Evolutionary conservation across 164 flowering plant genomes (phyloP), one percentile per base, ranked within the genome.

Genomic region (Annona squamosa): DNA sequence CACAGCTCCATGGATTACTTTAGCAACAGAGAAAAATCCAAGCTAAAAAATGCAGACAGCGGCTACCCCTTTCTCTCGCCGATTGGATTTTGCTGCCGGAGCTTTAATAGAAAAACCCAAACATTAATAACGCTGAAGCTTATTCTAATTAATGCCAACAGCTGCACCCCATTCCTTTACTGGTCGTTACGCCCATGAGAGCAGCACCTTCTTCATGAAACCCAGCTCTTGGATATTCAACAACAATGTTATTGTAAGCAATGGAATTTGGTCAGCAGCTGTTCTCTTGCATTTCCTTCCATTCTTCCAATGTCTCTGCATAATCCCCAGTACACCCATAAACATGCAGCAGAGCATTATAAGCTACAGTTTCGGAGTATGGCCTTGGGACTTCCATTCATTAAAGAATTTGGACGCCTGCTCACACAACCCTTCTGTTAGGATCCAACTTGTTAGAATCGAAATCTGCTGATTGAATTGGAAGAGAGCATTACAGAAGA

Each of bases 231-330:
- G 86, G 87, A 83, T 88, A 91, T 18, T 95, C 91, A 17, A 86
- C 87, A 69, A 94, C 89, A 72, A 92, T 88, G 76, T 92, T 95
- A 76, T 94, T 94, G 78, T 91, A 91, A 63, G 98, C 92, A 17
- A 92, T 86, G 1, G 86, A 79, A 63, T 94, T 92, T 3, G 88
- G 83, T 1, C 90, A 84, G 79, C 94, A 90, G 63, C 84, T 81
- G 63, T 83, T 90, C 16, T 86, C 88, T 84, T 92, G 93, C 98
- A 92, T 92, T 80, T 94, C 97, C 76, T 86, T 86, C 84, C 90
- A 78, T 52, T 91, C 81, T 10, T 76, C 79, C 83, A 90, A 83
- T 1, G 91, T 93, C 82, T 91, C 93, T 1, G 85, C 71, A 65
- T 85, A 83, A 67, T 81, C 72, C 72, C 98, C 98, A 0, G 88